Conservation (phyloP, 495 filamentous ascomycete genomes). For the Penicillium goetzii region DNA sequence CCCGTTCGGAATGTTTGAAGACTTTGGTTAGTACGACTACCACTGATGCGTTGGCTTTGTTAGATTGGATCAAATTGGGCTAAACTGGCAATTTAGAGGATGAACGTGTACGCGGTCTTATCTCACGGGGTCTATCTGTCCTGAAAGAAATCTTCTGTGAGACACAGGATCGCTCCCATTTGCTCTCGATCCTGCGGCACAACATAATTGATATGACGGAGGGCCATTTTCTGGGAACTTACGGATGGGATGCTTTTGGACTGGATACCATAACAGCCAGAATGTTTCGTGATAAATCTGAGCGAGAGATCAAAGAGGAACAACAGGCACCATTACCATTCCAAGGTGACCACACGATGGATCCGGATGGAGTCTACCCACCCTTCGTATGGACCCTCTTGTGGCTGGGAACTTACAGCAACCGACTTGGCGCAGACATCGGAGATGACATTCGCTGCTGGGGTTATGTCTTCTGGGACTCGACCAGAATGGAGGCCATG, state of each 20-base stretch:
- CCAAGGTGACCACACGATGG: conserved; percentile 16
- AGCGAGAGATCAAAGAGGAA: neutral
- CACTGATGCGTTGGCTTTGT: too few relatives aligned
- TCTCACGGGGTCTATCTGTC: too few relatives aligned
- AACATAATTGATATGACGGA: neutral
- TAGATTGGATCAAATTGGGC: too few relatives aligned
- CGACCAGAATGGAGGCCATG: conserved; percentile 15
- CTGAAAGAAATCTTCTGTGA: neutral
- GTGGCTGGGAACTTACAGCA: conserved; percentile 24
- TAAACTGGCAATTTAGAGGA: too few relatives aligned
- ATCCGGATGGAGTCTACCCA: conserved; percentile 10
- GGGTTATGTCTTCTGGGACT: conserved; percentile 35
- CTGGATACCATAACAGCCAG: neutral
- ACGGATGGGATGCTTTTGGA: neutral
- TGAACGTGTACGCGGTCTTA: too few relatives aligned
- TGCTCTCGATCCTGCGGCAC: neutral
- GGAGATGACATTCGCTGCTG: conserved; percentile 2
- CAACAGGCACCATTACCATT: conserved; percentile 5
- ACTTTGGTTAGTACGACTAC: too few relatives aligned
- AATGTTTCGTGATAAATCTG: too few relatives aligned
- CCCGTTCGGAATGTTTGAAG: too few relatives aligned
- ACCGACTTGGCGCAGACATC: conserved; percentile 21
- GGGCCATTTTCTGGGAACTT: neutral
- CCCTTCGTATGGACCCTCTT: conserved; percentile 30
- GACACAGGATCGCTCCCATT: neutral